Evolutionary conservation across 2,329 filamentous ascomycete species (phyloP), one percentile per base, ranked within the genome.

Genomic region (Ceratocystis papillata): DNA sequence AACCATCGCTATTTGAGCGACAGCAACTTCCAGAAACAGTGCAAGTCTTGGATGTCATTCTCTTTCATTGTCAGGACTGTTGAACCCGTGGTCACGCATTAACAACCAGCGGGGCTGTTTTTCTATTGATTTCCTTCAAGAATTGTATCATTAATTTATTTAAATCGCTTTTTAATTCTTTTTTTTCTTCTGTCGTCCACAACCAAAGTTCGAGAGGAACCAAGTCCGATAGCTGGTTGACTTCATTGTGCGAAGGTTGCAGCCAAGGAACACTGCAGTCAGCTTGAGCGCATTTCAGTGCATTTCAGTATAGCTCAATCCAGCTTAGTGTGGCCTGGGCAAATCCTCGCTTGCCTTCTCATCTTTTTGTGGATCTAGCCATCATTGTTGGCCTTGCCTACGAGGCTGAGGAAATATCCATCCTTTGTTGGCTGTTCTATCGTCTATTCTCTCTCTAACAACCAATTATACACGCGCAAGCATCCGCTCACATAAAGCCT

Each of bases 371-470:
- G 59, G 59, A 10, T 25, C 30, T 2, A 12, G 12, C 2, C 12
- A 44, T 10, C 5, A 22, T 25, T 37, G 20, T n/a, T 20, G 12
- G 63, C 63, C 63, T 65, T 65, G 50, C 53, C 44, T n/a, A 65
- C 50, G 30, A 65, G 63, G 63, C 63, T 65, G 50, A 30, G 22
- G 44, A n/a, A 57, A 57, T n/a, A 30, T 30, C 22, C 53, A 57
- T 57, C 53, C 53, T 30, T n/a, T 41, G 37, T 15, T 41, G 12
- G 22, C 53, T 30, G 20, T 25, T 55, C 12, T 22, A 55, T 55
- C 22, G 22, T 55, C n/a, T 8, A 15, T 30, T 57, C 53, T 30
- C 20, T 57, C 53, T 41, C 37, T 5, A 33, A 57, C 53, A 33
- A 12, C 10, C 53, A 57, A 33, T 57, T 33, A 30, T 41, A 57